Conservation (phyloP, 306 rosid genomes). For the Dalbergia cochinchinensis region DNA sequence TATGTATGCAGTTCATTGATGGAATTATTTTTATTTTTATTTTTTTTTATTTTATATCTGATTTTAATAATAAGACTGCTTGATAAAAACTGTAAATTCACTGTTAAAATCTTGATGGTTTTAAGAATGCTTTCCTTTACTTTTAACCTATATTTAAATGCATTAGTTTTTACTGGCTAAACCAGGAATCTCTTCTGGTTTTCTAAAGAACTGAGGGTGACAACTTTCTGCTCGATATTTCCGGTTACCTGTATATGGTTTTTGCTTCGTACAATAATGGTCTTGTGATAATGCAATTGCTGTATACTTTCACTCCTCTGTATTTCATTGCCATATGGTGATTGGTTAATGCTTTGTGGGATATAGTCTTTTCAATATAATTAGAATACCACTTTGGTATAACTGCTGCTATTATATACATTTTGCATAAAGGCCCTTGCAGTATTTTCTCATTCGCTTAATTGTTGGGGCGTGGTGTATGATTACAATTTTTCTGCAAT, state of each 20-base stretch:
- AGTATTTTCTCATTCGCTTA: conserved; percentile 22
- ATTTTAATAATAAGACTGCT: neutral
- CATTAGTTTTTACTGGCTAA: neutral
- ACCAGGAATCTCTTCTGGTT: neutral
- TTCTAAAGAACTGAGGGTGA: neutral
- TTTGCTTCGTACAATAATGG: conserved; percentile 18
- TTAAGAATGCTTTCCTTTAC: conserved; percentile 19
- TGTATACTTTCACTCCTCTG: neutral
- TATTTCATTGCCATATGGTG: neutral
- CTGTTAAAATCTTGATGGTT: neutral
- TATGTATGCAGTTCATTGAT: conserved; percentile 9
- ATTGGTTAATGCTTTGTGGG: neutral
- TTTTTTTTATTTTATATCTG: neutral
- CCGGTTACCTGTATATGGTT: conserved; percentile 23
- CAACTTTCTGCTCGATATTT: conserved; percentile 18
- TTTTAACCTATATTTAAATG: conserved; percentile 6
- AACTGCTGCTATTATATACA: neutral
- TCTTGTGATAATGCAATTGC: neutral
- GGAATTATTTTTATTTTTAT: conserved; percentile 3
- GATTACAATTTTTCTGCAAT: conserved; percentile 13
- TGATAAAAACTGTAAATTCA: conserved; percentile 8
- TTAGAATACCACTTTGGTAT: neutral
- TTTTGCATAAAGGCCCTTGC: neutral
- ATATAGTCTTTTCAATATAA: neutral
- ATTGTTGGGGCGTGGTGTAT: conserved; percentile 20